Percentiles rank a stretch among this genome's conserved stretches.
phyloP scores from a whole-genome alignment of 1,139 yeast genomes.

The Diutina rugosa region DNA sequence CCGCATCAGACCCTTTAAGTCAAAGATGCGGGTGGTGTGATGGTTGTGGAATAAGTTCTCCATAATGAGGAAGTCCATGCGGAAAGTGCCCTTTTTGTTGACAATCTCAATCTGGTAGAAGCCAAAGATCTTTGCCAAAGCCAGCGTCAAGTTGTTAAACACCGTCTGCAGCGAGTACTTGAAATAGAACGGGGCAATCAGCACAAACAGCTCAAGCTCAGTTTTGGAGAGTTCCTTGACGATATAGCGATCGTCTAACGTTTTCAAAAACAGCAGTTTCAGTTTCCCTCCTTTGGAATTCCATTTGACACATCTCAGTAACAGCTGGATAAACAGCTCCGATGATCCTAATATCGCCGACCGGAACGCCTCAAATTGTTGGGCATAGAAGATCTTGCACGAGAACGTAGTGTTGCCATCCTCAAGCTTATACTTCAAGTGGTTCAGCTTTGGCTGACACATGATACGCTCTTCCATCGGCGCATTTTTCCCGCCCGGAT shows the following conservation, averaged over 20 bases:
- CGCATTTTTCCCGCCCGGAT: slow-evolving; percentile 8
- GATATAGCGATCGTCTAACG: slow-evolving; percentile 79
- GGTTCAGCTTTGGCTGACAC: slow-evolving; percentile 78
- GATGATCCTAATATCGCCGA: slow-evolving; percentile 62
- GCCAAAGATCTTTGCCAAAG: slow-evolving; percentile 88
- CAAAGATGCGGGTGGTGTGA: slow-evolving; percentile 79
- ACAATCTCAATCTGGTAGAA: slow-evolving; percentile 87
- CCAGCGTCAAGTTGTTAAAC: slow-evolving; percentile 90
- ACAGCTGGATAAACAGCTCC: slow-evolving; percentile 70
- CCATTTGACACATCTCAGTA: slow-evolving; percentile 91
- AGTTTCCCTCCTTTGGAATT: slow-evolving; percentile 94
- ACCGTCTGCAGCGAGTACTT: slow-evolving; percentile 92
- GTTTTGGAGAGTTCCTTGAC: slow-evolving; percentile 80
- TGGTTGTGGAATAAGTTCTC: slow-evolving; percentile 85
- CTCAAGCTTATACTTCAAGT: slow-evolving; percentile 79
- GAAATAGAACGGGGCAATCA: slow-evolving; percentile 93
- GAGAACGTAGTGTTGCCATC: slow-evolving; percentile 77
- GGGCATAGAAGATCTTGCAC: slow-evolving; percentile 90
- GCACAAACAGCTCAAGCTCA: slow-evolving; percentile 87
- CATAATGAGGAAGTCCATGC: slow-evolving; percentile 90
- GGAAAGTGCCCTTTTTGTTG: slow-evolving; percentile 65
- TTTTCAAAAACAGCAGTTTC: slow-evolving; percentile 87
- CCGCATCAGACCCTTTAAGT: slow-evolving; percentile 95
- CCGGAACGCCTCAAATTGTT: slow-evolving; percentile 91
- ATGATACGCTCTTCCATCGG: slow-evolving; percentile 45